phyloP scores from a whole-genome alignment of 1,284 basidiomycete species.

The Gymnopus androsaceus region DNA sequence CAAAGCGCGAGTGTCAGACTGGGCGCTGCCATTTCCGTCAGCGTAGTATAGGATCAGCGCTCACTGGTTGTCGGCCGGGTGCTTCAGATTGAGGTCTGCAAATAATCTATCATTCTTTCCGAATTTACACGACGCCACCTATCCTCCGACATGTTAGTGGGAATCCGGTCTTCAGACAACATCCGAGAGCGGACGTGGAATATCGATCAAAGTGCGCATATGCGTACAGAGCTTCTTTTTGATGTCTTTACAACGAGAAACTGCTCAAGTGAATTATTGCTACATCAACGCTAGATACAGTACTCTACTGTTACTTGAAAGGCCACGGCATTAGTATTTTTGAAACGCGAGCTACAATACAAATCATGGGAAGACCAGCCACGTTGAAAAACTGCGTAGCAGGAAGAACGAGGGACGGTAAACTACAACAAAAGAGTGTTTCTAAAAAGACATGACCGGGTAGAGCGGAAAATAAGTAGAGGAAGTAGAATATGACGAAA shows the following conservation, averaged over 20 bases:
- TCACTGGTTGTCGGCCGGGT: too few species aligned
- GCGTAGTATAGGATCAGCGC: too few species aligned
- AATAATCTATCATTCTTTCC: too few species aligned
- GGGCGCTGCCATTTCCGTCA: not conserved
- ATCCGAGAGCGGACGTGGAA: not conserved
- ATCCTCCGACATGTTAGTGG: too few species aligned
- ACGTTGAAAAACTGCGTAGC: too few species aligned
- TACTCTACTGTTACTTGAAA: not conserved
- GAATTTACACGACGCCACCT: too few species aligned
- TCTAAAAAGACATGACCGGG: not conserved
- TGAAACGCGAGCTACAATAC: conserved; percentile 22
- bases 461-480: not conserved
- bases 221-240: not conserved
- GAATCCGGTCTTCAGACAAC: too few species aligned
- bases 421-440: conserved; percentile 15
- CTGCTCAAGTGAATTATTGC: not conserved
- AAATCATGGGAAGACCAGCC: conserved; percentile 39
- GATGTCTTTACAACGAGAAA: not conserved
- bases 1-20: not conserved
- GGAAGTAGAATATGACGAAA: not conserved
- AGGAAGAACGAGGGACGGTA: conserved; percentile 37
- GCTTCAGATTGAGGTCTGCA: too few species aligned
- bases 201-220: not conserved
- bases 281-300: conserved; percentile 7
- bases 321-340: conserved; percentile 3